phyloP scores from a whole-genome alignment of 495 filamentous ascomycete species.

The Podospora fimiseda region DNA sequence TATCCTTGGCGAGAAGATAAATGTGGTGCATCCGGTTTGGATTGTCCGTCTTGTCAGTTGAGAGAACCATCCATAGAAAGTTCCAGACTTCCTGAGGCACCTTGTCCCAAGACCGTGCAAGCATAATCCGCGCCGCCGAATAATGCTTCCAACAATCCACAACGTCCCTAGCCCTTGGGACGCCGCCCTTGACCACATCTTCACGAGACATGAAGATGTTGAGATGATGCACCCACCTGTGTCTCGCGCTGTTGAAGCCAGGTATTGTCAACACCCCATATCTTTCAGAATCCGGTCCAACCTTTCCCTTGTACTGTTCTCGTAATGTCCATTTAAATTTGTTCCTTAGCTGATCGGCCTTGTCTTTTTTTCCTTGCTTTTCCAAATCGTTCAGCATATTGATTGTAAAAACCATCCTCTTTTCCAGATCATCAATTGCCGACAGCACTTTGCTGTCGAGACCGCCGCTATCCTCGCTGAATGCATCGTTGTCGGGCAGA shows the following conservation, averaged over 20 bases:
- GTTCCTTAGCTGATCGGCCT: slow-evolving; percentile 25
- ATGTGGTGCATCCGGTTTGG: slow-evolving; percentile 54
- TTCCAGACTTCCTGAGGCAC: slow-evolving; percentile 50
- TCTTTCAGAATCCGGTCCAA: slow-evolving; percentile 20
- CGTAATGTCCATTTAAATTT: slow-evolving; percentile 32
- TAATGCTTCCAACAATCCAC: slow-evolving; percentile 40
- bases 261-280: slow-evolving; percentile 19
- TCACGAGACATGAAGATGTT: slow-evolving; percentile 26
- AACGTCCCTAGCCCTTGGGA: slow-evolving; percentile 24
- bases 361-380: slow-evolving; percentile 30
- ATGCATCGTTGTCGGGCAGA: slow-evolving; percentile 30
- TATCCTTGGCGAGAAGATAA: slow-evolving; percentile 55
- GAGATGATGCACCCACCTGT: slow-evolving; percentile 17
- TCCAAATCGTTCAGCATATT: slow-evolving; percentile 32
- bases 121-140: slow-evolving; percentile 37
- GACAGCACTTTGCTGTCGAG: slow-evolving; percentile 36
- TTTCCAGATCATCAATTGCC: slow-evolving; percentile 44
- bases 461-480: slow-evolving; percentile 37
- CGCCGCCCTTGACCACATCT: slow-evolving; percentile 23
- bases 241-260: slow-evolving; percentile 22
- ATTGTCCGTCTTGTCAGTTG: slow-evolving; percentile 31
- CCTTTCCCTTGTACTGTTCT: slow-evolving; percentile 30
- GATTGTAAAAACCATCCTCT: slow-evolving; percentile 43
- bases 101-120: no score
- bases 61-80: slow-evolving; percentile 47